These are phyloP conservation scores for Beauveria varroae DNA, from an alignment of 2,329 filamentous ascomycete genomes.

Conservation along the genomic window DNA sequence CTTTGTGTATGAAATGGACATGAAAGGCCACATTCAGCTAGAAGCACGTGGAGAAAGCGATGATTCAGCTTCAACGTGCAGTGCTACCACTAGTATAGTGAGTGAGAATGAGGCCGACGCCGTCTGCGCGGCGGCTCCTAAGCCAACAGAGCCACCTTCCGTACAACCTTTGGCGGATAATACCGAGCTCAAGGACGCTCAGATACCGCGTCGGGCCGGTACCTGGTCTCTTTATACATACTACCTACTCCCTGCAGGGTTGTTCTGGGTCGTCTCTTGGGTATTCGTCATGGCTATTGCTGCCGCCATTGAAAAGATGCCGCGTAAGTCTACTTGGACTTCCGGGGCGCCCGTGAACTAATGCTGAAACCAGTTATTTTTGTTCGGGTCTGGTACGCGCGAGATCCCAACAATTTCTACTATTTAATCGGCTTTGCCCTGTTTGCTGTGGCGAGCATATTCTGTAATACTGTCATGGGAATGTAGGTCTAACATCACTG, in stretches of 20 bases:
- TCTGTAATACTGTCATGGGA: neutral
- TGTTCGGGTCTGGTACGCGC: slow-evolving; percentile 4
- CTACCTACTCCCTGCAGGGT: neutral
- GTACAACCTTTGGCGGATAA: no score
- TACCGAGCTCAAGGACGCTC: no score
- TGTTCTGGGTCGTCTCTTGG: neutral
- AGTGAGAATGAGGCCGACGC: no score
- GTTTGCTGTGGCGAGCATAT: neutral
- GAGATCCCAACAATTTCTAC: neutral
- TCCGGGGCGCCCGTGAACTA: neutral
- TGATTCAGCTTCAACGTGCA: no score
- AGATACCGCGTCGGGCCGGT: no score
- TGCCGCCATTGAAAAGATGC: neutral
- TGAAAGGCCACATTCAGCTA: no score
- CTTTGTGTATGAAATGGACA: no score
- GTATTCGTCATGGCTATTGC: neutral
- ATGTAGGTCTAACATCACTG: neutral
- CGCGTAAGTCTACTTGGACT: neutral
- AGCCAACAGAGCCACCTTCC: no score
- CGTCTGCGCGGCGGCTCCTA: no score
- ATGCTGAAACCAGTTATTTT: slow-evolving; percentile 1
- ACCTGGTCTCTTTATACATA: no score
- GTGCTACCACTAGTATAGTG: no score
- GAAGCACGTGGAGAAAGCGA: no score
- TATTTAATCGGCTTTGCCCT: slow-evolving; percentile 6